These are phyloP conservation scores for Leccinum fallax DNA, from an alignment of 1,284 basidiomycete species.

Conservation along the genomic window DNA sequence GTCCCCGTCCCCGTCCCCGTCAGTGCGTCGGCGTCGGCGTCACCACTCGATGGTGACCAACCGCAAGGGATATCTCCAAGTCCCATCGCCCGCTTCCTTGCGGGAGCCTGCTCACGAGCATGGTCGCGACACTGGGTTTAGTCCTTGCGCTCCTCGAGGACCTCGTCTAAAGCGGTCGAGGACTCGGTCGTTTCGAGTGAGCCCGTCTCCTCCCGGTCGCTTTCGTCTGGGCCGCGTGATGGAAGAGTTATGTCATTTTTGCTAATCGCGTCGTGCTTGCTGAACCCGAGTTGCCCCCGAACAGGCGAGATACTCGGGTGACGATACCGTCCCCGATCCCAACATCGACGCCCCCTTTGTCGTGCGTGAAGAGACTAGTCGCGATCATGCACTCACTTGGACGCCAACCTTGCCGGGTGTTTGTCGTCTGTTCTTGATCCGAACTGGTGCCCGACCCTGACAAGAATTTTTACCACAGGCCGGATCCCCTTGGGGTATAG, in stretches of 20 bases:
- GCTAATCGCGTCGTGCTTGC: not conserved
- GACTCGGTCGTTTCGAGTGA: conserved; percentile 16
- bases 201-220: conserved; percentile 12
- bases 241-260: conserved; percentile 23
- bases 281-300: not conserved
- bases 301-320: not conserved
- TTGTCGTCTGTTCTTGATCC: not conserved
- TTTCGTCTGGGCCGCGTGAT: conserved; percentile 15
- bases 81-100: conserved; percentile 16
- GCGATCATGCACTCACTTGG: not conserved
- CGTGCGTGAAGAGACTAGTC: not conserved
- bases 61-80: conserved; percentile 17
- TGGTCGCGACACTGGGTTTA: not conserved
- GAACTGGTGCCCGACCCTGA: conserved; percentile 11
- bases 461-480: conserved; percentile 11
- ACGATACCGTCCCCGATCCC: not conserved
- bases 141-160: not conserved
- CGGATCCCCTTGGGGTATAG: conserved; percentile 4
- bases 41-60: not conserved
- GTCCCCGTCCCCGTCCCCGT: not conserved
- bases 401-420: conserved; percentile 7
- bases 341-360: not conserved
- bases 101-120: conserved; percentile 18
- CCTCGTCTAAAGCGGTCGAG: conserved; percentile 6
- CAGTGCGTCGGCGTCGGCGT: not conserved